These are phyloP conservation scores for Carex cristatella DNA, from an alignment of 176 grass and related monocot species.

Conservation along the genomic window DNA sequence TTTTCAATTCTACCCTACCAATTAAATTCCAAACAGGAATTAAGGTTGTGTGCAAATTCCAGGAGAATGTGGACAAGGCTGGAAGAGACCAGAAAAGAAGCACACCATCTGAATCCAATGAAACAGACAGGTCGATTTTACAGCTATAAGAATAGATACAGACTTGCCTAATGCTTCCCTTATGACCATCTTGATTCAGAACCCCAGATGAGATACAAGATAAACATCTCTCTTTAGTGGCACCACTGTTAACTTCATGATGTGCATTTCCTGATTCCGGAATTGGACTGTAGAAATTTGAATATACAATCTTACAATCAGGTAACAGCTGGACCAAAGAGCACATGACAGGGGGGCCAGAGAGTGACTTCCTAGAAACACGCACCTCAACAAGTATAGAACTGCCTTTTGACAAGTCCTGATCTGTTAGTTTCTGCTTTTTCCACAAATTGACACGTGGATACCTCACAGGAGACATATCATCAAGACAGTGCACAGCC, in stretches of 20 bases:
- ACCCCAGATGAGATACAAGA: conserved; percentile 30
- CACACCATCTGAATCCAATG: conserved; percentile 64
- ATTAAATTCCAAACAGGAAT: conserved; percentile 70
- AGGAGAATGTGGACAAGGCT: conserved; percentile 53
- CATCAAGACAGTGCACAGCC: conserved; percentile 86
- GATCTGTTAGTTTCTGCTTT: conserved; percentile 34
- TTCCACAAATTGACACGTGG: conserved; percentile 76
- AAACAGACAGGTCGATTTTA: conserved; percentile 71
- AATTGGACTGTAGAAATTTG: conserved; percentile 24
- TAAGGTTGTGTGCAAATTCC: conserved; percentile 35
- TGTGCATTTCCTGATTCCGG: conserved; percentile 32
- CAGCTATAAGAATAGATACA: conserved; percentile 56
- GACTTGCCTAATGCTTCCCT: conserved; percentile 58
- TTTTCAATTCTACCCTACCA: conserved; percentile 47
- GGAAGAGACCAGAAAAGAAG: conserved; percentile 88
- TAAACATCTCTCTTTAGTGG: conserved; percentile 34
- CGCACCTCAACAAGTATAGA: conserved; percentile 57
- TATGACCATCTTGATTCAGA: conserved; percentile 64
- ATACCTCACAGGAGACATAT: conserved; percentile 65
- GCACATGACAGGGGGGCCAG: conserved; percentile 56
- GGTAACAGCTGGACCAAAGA: conserved; percentile 73
- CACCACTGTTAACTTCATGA: conserved; percentile 29
- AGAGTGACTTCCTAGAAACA: conserved; percentile 51
- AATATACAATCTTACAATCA: conserved; percentile 50
- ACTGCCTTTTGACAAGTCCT: conserved; percentile 21